Conservation (phyloP, 2,329 filamentous ascomycete genomes). For the Cytospora piceicola region DNA sequence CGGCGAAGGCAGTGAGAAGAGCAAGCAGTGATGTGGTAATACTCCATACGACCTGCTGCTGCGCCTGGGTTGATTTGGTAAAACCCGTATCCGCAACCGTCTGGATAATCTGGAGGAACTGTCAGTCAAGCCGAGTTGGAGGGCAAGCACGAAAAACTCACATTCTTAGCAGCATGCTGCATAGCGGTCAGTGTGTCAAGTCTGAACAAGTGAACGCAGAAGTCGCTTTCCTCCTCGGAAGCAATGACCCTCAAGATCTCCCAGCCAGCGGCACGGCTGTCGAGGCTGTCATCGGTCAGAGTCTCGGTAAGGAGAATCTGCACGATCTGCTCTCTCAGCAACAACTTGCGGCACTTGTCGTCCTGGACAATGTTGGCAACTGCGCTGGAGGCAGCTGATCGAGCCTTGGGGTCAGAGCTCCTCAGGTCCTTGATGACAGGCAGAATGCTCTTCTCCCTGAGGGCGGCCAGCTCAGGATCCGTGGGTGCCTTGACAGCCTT, state of each 20-base stretch:
- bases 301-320: slow-evolving; percentile 66
- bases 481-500: slow-evolving; percentile 64
- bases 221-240: slow-evolving; percentile 67
- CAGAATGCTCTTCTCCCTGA: slow-evolving; percentile 66
- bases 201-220: slow-evolving; percentile 67
- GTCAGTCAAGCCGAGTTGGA: slow-evolving; percentile 29
- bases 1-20: slow-evolving; percentile 57
- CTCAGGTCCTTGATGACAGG: slow-evolving; percentile 65
- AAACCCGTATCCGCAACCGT: slow-evolving; percentile 47
- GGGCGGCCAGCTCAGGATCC: slow-evolving; percentile 65
- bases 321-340: slow-evolving; percentile 69
- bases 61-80: slow-evolving; percentile 54
- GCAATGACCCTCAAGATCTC: slow-evolving; percentile 65
- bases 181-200: slow-evolving; percentile 65
- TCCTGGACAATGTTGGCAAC: slow-evolving; percentile 67
- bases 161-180: slow-evolving; percentile 28
- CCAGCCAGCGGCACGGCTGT: slow-evolving; percentile 70
- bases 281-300: slow-evolving; percentile 64
- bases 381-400: slow-evolving; percentile 61
- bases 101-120: slow-evolving; percentile 25
- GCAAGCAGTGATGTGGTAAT: slow-evolving; percentile 58
- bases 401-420: slow-evolving; percentile 61
- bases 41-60: slow-evolving; percentile 58
- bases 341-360: slow-evolving; percentile 63
- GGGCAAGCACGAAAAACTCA: background rate